Evolutionary conservation across 495 filamentous ascomycete species (phyloP).

Genomic region (Bryoglossum gracile): DNA sequence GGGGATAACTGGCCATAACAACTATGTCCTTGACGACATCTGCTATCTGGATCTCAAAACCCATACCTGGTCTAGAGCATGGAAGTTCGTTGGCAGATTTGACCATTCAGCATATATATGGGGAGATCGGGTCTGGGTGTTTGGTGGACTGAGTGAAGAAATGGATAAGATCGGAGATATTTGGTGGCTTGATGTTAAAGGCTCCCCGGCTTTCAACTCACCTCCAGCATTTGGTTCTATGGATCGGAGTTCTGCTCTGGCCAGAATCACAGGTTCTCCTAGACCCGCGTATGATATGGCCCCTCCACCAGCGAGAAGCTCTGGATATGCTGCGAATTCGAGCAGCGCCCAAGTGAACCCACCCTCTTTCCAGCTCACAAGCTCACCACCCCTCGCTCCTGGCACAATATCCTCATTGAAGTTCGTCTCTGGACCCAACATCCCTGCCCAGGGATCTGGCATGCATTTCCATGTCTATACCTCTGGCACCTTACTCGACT

Average conservation of each 20-base stretch:
- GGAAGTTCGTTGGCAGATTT: constrained; percentile 89
- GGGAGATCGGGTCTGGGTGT: constrained; percentile 92
- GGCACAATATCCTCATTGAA: constrained; percentile 84
- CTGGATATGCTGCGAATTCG: constrained; percentile 83
- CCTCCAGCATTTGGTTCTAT: constrained; percentile 59
- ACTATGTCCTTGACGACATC: constrained; percentile 85
- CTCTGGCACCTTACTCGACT: constrained; percentile 85
- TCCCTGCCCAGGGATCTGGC: constrained; percentile 81
- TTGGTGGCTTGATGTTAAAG: constrained; percentile 94
- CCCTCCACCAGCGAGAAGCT: constrained; percentile 45
- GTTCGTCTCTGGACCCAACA: constrained; percentile 80
- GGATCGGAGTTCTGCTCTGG: constrained; percentile 36
- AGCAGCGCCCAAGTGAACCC: constrained; percentile 74
- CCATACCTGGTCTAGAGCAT: constrained; percentile 94
- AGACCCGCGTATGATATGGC: constrained; percentile 16
- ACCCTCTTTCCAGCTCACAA: constrained; percentile 59
- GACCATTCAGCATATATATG: constrained; percentile 92
- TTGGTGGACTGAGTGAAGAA: constrained; percentile 84
- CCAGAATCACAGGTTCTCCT: constrained; percentile 35
- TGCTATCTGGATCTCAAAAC: constrained; percentile 95
- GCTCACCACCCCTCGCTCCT: constrained; percentile 61
- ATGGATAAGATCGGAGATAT: constrained; percentile 94
- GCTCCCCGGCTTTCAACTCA: constrained; percentile 73
- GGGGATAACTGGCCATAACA: constrained; percentile 81
- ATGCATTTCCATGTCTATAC: constrained; percentile 93